Percentiles rank a stretch among this genome's conserved stretches.
These are phyloP conservation scores for Nothopassalora personata DNA, from an alignment of 2,329 filamentous ascomycete genomes.

Conservation along the genomic window DNA sequence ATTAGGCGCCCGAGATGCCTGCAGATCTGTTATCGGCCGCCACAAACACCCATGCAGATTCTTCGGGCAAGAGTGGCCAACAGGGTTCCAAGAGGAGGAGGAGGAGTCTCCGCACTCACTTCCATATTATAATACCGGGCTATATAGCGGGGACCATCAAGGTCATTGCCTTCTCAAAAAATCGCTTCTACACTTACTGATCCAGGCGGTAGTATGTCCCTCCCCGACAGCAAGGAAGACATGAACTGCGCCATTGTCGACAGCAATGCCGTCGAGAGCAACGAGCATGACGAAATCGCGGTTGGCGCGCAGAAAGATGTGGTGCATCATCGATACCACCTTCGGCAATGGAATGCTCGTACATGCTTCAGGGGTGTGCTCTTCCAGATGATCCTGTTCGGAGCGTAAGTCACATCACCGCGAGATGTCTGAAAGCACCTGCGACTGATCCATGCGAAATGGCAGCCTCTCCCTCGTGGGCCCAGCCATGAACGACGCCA, in stretches of 20 bases:
- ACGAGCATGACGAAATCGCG: slow-evolving; percentile 4
- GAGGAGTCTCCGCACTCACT: background rate
- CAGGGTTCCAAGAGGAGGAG: background rate
- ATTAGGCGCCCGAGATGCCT: background rate
- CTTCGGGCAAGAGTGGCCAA: background rate
- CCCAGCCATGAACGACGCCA: slow-evolving; percentile 24
- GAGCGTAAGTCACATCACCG: slow-evolving; percentile 14
- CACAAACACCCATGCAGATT: background rate
- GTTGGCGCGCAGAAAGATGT: slow-evolving; percentile 9
- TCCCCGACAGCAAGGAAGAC: background rate
- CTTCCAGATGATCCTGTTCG: slow-evolving; percentile 25
- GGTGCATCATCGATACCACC: slow-evolving; percentile 7
- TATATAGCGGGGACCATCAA: background rate
- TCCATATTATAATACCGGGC: background rate
- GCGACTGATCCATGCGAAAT: background rate
- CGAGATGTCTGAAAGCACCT: background rate
- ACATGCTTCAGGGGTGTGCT: slow-evolving; percentile 21
- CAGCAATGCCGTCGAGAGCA: slow-evolving; percentile 1
- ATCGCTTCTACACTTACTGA: background rate
- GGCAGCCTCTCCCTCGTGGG: slow-evolving; percentile 15
- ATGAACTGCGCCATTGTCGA: slow-evolving; percentile 1
- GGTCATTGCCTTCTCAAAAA: background rate
- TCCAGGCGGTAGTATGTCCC: background rate
- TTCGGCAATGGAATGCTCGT: slow-evolving; percentile 1
- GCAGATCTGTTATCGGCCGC: background rate